Evolutionary conservation across 2,329 filamentous ascomycete genomes (phyloP), one percentile per base, ranked within the genome.

Genomic region (Dactylellina cionopaga): DNA sequence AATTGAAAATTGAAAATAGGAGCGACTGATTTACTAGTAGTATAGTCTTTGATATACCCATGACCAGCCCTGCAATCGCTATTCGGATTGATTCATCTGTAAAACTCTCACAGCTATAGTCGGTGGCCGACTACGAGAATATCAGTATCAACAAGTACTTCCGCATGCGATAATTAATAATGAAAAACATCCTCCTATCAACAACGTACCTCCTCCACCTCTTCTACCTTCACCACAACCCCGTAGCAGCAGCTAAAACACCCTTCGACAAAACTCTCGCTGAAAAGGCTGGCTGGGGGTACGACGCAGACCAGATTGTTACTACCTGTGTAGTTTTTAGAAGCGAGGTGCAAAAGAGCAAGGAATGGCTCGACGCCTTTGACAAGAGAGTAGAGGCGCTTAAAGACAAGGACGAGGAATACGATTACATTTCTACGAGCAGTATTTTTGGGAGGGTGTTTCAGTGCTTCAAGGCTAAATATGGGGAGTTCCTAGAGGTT

Each of bases 401-500:
- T n/a, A 56, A 56, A 31, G 24, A 22, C 1, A 58, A 52, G 5
- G 22, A 46, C 1, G n/a, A 19, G 1, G n/a, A n/a, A 2, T 43
- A 63, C 13, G 56, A 62, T 5, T 63, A 58, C 46, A 51, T 10
- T 1, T 49, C 55, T 1, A 6, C 49, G 3, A 56, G 44, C 17
- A 24, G 10, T 1, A 2, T 29, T 10, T 27, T 63, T 13, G 66
- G 66, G 4, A 33, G 43, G 11, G 39, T 64, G 7, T 58, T 37
- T 22, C 31, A 39, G 5, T 71, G 66, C 22, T 63, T 71, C 19
- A 17, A 22, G 5, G 27, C 35, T 13, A 43, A 13, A 9, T 71
- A 63, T 46, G 43, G 31, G 1, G 25, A 62, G 3, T 58, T 63
- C 19, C n/a, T 63, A 19, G 49, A 71, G 11, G 5, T 71, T 17